phyloP scores from a whole-genome alignment of 202 grass and related monocot species.

The Zoysia matrella region DNA sequence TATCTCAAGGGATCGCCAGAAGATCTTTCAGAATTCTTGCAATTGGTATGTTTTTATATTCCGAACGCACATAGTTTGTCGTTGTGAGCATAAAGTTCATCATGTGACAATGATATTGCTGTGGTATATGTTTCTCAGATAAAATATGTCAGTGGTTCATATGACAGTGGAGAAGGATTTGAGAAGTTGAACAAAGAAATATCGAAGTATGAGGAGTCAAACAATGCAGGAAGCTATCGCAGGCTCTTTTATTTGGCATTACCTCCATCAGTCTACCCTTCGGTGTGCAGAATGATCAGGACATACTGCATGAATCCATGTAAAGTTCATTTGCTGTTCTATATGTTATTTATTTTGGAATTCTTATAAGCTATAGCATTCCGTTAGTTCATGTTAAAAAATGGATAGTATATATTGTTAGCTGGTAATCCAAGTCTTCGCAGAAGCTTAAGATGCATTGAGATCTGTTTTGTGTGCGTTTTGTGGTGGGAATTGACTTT shows the following conservation, averaged over 20 bases:
- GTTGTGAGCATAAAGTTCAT: constrained; percentile 33
- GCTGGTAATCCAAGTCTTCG: neutral
- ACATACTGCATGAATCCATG: constrained; percentile 91
- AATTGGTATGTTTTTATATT: constrained; percentile 60
- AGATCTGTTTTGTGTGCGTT: constrained; percentile 26
- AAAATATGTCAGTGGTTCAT: constrained; percentile 98
- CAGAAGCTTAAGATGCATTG: constrained; percentile 21
- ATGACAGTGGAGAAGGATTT: constrained; percentile 87
- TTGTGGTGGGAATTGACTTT: neutral
- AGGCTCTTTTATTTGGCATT: constrained; percentile 98
- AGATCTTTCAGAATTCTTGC: constrained; percentile 77
- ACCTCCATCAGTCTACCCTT: constrained; percentile 99
- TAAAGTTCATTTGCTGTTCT: constrained; percentile 48
- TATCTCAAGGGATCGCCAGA: constrained; percentile 77
- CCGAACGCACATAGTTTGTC: neutral
- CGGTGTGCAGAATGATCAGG: constrained; percentile 98
- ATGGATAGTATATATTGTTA: neutral
- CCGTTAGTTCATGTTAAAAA: constrained; percentile 4
- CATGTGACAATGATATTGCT: constrained; percentile 7
- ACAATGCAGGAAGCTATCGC: constrained; percentile 72
- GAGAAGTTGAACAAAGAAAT: constrained; percentile 80
- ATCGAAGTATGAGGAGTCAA: constrained; percentile 75
- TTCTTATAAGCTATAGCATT: constrained; percentile 14
- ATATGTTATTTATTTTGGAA: constrained; percentile 8
- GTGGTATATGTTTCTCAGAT: constrained; percentile 63